Evolutionary conservation across 768 basidiomycete genomes (phyloP).

Genomic region (Pleurotus djamor): DNA sequence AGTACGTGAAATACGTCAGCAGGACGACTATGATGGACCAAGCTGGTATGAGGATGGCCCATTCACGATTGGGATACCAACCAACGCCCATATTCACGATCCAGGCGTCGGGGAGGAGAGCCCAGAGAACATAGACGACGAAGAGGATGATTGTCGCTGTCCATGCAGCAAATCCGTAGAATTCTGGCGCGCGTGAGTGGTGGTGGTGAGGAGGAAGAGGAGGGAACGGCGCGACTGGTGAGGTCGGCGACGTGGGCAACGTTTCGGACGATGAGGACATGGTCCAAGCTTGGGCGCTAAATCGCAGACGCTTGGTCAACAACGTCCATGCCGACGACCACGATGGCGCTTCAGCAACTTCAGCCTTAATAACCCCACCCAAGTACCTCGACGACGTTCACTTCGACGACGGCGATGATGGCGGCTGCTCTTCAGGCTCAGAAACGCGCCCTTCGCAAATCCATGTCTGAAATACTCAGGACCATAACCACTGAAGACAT

Average conservation of each 20-base stretch:
- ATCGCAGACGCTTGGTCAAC: not conserved
- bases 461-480: not conserved
- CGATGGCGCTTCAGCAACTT: not conserved
- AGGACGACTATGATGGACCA: slow-evolving; percentile 71
- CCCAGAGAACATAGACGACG: slow-evolving; percentile 75
- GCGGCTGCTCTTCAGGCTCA: not conserved
- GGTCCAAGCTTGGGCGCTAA: not conserved
- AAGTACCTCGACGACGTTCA: not conserved
- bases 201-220: slow-evolving; percentile 30
- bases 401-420: not conserved
- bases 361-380: not conserved
- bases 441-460: not conserved
- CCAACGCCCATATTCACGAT: slow-evolving; percentile 64
- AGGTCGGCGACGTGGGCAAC: slow-evolving; percentile 7
- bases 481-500: not conserved
- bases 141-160: slow-evolving; percentile 73
- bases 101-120: slow-evolving; percentile 69
- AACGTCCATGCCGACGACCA: not conserved
- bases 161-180: slow-evolving; percentile 91
- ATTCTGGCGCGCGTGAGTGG: slow-evolving; percentile 75
- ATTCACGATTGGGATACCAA: slow-evolving; percentile 91
- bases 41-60: slow-evolving; percentile 80
- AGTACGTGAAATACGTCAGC: slow-evolving; percentile 76
- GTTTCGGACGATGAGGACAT: not conserved
- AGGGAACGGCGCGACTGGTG: slow-evolving; percentile 12